A percentile compares a stretch with the other conserved stretches of the same genome.
Evolutionary conservation across 768 basidiomycete genomes (phyloP).

Genomic region (Suillus weaverae): DNA sequence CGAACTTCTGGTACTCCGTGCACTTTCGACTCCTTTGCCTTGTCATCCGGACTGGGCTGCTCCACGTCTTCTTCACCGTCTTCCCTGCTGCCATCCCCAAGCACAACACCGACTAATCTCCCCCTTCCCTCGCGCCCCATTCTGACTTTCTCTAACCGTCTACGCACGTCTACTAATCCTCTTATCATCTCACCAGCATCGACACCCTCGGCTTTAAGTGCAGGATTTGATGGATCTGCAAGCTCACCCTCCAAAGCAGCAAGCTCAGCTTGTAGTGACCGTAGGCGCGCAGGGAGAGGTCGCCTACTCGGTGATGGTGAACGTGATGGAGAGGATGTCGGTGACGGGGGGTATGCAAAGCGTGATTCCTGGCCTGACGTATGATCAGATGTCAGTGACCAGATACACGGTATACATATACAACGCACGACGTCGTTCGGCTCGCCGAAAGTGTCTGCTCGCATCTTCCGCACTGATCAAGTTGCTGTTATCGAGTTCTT

Average conservation of each 20-base stretch:
- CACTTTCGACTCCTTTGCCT: slow-evolving; percentile 11
- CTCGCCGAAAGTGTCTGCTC: slow-evolving; percentile 65
- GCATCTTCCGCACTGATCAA: slow-evolving; percentile 69
- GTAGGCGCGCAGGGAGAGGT: slow-evolving; percentile 60
- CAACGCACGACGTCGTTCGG: slow-evolving; percentile 60
- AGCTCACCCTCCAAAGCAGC: slow-evolving; percentile 78
- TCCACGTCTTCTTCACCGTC: slow-evolving; percentile 8
- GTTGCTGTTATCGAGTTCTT: slow-evolving; percentile 70
- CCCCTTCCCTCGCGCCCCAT: slow-evolving; percentile 66
- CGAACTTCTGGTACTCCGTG: slow-evolving; percentile 40
- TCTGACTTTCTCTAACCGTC: slow-evolving; percentile 65
- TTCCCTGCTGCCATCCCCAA: slow-evolving; percentile 28
- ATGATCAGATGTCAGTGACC: background rate
- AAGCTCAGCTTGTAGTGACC: slow-evolving; percentile 74
- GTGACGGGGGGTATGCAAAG: slow-evolving; percentile 71
- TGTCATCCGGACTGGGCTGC: slow-evolving; percentile 12
- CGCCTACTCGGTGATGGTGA: slow-evolving; percentile 31
- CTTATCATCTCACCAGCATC: slow-evolving; percentile 77
- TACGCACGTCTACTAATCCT: slow-evolving; percentile 73
- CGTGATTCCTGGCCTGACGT: slow-evolving; percentile 54
- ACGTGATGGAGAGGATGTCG: slow-evolving; percentile 42
- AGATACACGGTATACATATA: background rate
- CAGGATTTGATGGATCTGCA: slow-evolving; percentile 76
- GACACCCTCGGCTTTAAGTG: slow-evolving; percentile 58
- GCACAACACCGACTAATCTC: slow-evolving; percentile 58